Evolutionary conservation across 176 grass and related monocot species (phyloP), one percentile per base, ranked within the genome.

Genomic region (Aegilops sharonensis): DNA sequence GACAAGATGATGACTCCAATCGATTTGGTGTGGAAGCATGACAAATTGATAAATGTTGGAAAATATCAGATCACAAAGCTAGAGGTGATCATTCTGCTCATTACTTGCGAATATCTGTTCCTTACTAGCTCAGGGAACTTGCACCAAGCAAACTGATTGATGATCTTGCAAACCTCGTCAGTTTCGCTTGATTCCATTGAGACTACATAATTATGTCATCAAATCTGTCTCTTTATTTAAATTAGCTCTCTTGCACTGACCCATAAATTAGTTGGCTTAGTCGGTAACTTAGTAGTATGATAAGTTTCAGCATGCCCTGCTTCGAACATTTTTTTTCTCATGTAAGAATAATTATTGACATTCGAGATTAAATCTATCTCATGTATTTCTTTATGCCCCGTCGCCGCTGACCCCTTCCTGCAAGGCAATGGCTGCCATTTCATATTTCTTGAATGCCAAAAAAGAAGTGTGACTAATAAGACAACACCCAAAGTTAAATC

Each of bases 21-120:
- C 52, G 88, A 84, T 86, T 78, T 95, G 85, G 68, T 88, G 56
- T 64, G 43, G 89, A 95, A 89, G 70, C 96, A 95, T 84, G 91
- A 95, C 31, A 81, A 85, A 67, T 98, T 98, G 71, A 68, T 98
- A 83, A 98, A 94, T 88, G 63, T 82, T 88, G 57, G 94, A 72
- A 98, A 98, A 95, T 95, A 90, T 91, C 96, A 93, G 68, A 61
- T 98, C 40, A 98, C 90, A 64, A 98, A 95, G 65, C 82, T 98
- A 50, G 91, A 98, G 93, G 95, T 98, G 60, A 80, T 31, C 34
- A n/a, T 77, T 83, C 80, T 76, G 37, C 20, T 82, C 66, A 77
- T 72, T 74, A 47, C 39, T 78, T 65, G 32, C 2, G 4, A 57
- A 62, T 42, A 34, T 64, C 4, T 64, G 78, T 84, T 84, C 83